Conservation (phyloP, 106 monocot species). For the Dendrobium chrysotoxum region DNA sequence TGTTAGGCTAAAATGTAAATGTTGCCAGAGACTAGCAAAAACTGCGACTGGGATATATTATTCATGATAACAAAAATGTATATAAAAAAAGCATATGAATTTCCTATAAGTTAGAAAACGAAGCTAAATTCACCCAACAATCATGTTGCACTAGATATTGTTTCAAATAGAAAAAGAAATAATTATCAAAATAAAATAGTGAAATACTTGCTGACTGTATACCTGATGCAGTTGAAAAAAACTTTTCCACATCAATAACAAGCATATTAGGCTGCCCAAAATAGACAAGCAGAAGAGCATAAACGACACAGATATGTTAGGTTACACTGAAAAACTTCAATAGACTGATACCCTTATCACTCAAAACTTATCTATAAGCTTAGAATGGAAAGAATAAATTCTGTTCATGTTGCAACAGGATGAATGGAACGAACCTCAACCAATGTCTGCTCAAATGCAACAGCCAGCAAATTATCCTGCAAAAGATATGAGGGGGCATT, state of each 20-base stretch:
- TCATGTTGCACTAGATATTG: background rate
- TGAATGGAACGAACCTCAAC: conserved; percentile 56
- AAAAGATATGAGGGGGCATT: background rate
- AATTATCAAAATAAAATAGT: background rate
- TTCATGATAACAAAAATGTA: no score
- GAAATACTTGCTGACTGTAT: conserved; percentile 1
- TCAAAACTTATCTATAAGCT: background rate
- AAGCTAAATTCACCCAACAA: background rate
- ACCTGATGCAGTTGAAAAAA: conserved; percentile 64
- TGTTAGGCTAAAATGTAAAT: no score
- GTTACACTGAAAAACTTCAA: background rate
- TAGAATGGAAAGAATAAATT: background rate
- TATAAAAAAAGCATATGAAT: no score
- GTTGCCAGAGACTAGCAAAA: no score
- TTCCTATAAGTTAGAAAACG: background rate
- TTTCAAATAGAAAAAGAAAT: background rate
- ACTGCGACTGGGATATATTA: no score
- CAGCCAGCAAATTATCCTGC: conserved; percentile 71
- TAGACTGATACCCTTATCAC: background rate
- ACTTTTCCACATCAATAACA: conserved; percentile 79
- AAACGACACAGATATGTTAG: background rate
- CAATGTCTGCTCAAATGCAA: conserved; percentile 82
- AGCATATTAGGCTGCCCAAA: conserved; percentile 82
- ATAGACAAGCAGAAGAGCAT: background rate
- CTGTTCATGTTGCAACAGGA: background rate